These are phyloP conservation scores for Wickerhamomyces canadensis DNA, from an alignment of 805 yeast genomes.

Conservation along the genomic window DNA sequence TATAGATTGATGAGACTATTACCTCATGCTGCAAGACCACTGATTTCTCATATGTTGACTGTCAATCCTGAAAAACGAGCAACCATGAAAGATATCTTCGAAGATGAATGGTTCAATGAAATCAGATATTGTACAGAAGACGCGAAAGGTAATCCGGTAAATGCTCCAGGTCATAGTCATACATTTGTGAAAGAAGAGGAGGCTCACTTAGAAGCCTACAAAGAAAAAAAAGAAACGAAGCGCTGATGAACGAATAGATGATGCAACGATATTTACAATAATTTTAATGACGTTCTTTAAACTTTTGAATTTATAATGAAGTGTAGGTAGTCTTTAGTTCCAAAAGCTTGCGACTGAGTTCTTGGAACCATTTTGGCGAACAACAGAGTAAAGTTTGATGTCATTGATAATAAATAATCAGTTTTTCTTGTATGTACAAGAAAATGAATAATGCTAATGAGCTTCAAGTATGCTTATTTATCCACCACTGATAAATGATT, in stretches of 20 bases:
- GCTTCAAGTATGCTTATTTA: too few relatives aligned
- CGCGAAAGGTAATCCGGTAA: conserved; percentile 32
- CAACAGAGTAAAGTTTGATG: too few relatives aligned
- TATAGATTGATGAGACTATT: conserved; percentile 73
- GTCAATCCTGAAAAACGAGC: conserved; percentile 61
- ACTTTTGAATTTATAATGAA: neutral
- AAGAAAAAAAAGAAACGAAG: conserved; percentile 14
- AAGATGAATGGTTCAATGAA: conserved; percentile 66
- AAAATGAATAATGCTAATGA: too few relatives aligned
- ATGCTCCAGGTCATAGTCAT: conserved; percentile 47
- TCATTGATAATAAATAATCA: too few relatives aligned
- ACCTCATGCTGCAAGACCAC: conserved; percentile 81
- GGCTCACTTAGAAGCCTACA: conserved; percentile 38
- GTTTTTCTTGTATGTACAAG: too few relatives aligned
- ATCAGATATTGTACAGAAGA: conserved; percentile 57
- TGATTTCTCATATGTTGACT: conserved; percentile 59
- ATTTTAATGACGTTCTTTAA: neutral
- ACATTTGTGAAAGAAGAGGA: conserved; percentile 43
- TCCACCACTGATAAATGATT: conserved; percentile 14
- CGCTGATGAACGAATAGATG: too few relatives aligned
- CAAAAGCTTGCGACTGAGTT: too few relatives aligned
- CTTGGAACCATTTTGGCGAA: too few relatives aligned
- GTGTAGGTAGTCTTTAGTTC: too few relatives aligned
- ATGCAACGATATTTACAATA: neutral
- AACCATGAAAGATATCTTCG: conserved; percentile 55